Evolutionary conservation across 208 protist species (phyloP).

Genomic region (Trypanosoma grayi): DNA sequence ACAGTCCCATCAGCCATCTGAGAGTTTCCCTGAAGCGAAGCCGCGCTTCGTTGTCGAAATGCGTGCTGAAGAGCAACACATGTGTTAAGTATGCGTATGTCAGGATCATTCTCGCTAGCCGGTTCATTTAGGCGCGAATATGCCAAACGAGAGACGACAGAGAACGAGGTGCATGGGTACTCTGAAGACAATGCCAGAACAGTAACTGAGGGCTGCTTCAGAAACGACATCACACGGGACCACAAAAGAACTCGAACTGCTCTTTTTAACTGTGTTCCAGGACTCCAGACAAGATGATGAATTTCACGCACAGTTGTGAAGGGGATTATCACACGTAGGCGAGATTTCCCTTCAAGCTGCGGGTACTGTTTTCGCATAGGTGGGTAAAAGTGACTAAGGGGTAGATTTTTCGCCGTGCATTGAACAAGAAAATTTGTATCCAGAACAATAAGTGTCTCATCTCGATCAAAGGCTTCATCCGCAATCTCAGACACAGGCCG

Average conservation of each 20-base stretch:
- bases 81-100: conserved; percentile 78
- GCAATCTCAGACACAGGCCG: conserved; percentile 38
- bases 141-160: conserved; percentile 57
- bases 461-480: conserved; percentile 29
- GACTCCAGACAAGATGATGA: conserved; percentile 63
- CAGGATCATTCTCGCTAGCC: conserved; percentile 53
- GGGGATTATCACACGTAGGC: conserved; percentile 54
- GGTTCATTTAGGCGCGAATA: conserved; percentile 40
- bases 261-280: conserved; percentile 31
- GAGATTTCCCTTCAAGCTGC: conserved; percentile 23
- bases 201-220: conserved; percentile 49
- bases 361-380: conserved; percentile 59
- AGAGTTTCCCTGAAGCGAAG: conserved; percentile 27
- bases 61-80: conserved; percentile 67
- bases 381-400: conserved; percentile 66
- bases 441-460: conserved; percentile 51
- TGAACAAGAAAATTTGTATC: conserved; percentile 89
- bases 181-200: conserved; percentile 58
- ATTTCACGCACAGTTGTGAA: conserved; percentile 75
- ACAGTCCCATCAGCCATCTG: conserved; percentile 53
- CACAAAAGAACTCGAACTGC: conserved; percentile 58
- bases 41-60: conserved; percentile 33
- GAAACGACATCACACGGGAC: conserved; percentile 51
- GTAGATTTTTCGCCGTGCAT: conserved; percentile 63
- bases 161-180: conserved; percentile 49